Evolutionary conservation across 148 eudicot genomes (phyloP).

Genomic region (Cornus controversa): DNA sequence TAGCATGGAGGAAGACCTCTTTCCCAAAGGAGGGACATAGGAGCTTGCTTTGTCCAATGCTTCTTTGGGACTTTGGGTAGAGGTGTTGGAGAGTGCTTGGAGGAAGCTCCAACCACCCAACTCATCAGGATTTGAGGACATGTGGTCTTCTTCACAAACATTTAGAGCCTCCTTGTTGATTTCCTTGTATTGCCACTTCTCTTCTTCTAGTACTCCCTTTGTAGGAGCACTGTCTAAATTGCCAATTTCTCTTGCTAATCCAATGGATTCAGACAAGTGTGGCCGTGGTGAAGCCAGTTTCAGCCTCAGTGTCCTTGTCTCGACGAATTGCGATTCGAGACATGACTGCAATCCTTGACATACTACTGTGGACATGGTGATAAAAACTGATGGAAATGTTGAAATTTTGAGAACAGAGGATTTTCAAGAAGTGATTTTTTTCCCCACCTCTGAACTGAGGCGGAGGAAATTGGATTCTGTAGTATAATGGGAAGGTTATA

Average conservation of each 20-base stretch:
- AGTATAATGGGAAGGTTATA: neutral
- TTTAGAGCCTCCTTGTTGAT: neutral
- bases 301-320: slow-evolving; percentile 38
- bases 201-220: too few species aligned
- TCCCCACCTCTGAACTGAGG: neutral
- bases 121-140: neutral
- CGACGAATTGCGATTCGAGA: slow-evolving; percentile 29
- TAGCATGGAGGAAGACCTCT: slow-evolving; percentile 17
- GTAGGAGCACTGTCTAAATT: too few species aligned
- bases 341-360: slow-evolving; percentile 36
- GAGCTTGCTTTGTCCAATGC: slow-evolving; percentile 7
- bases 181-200: neutral
- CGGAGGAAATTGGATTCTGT: neutral
- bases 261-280: neutral
- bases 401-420: neutral
- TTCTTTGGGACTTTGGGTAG: neutral
- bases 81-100: slow-evolving; percentile 24
- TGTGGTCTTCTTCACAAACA: neutral
- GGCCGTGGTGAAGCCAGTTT: slow-evolving; percentile 29
- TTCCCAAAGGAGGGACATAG: slow-evolving; percentile 22
- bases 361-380: slow-evolving; percentile 50
- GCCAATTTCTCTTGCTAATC: neutral
- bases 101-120: slow-evolving; percentile 33
- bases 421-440: neutral
- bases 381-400: neutral